phyloP scores from a whole-genome alignment of 2,329 filamentous ascomycete genomes.

The Trichoderma simmonsii region DNA sequence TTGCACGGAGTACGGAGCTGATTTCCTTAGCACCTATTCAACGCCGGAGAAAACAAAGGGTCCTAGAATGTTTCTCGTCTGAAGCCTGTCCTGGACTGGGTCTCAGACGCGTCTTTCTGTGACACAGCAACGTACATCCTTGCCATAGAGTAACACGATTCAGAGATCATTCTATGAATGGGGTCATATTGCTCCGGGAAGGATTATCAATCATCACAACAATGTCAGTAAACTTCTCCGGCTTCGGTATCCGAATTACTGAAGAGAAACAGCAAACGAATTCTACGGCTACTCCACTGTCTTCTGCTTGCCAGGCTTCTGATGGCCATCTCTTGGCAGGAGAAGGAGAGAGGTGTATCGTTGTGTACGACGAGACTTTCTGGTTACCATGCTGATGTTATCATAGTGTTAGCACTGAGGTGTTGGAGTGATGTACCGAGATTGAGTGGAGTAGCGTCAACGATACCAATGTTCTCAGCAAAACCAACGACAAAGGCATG shows the following conservation, averaged over 20 bases:
- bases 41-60: background rate
- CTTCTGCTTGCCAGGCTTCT: background rate
- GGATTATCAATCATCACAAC: background rate
- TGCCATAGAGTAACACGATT: background rate
- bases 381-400: background rate
- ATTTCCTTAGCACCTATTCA: background rate
- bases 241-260: background rate
- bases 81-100: background rate
- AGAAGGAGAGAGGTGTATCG: background rate
- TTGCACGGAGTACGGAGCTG: background rate
- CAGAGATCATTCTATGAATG: background rate
- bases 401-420: background rate
- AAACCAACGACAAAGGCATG: background rate
- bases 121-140: background rate
- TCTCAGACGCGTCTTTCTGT: background rate
- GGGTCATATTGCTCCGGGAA: background rate
- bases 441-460: background rate
- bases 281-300: background rate
- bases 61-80: background rate
- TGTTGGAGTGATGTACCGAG: background rate
- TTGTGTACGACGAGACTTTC: background rate
- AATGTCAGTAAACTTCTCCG: background rate
- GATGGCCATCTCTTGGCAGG: background rate
- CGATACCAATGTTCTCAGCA: background rate
- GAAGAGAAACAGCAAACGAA: background rate